Base-by-base conservation (phyloP, 73 alveolate genomes). In the Uronychia setigera region DNA sequence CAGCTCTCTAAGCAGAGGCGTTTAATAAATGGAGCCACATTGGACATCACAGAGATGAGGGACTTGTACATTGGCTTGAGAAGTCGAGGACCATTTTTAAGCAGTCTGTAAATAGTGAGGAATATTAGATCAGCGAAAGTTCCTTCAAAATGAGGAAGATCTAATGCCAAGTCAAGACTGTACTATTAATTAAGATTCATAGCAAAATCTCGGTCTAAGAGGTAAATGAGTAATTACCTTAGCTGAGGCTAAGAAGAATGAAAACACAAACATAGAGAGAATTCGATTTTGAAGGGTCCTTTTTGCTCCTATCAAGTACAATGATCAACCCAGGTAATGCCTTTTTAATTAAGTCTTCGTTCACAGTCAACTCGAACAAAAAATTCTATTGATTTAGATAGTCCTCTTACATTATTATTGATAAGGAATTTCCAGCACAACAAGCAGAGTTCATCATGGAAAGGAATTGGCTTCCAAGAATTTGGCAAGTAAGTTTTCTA, bases 21-120 rank as follows among this genome's bases (percentile, higher is more conserved):
- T 78, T 90, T 90, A 1, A 87, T 85, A 74, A 85, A 90, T 1
- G 95, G 95, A 26, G 95, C 92, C 25, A 88, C 35, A 74, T 90
- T 90, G 25, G 95, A 85, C 33, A 90, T 60, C 30, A 90, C 85
- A 29, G 92, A 87, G 26, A 90, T 88, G 27, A 90, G 80, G 19
- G 92, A 85, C 58, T 90, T 90, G 81, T 90, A 90, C 31, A 90
- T 77, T 28, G 95, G 92, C 81, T 87, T 88, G 33, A 90, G 86
- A 35, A 85, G 83, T 58, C 92, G 80, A 9, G 95, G 95, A 0
- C 95, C 95, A 34, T 79, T 88, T 30, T 90, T 81, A 58, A 90
- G 74, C 74, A 90, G 90, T 33, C 82, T 74, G 76, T 80, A 88
- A 28, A 90, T 82, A 1, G 79, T 74, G 27, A 84, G 83, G 77